Base-by-base conservation (phyloP, 768 basidiomycete genomes). In the Naganishia randhawae region DNA sequence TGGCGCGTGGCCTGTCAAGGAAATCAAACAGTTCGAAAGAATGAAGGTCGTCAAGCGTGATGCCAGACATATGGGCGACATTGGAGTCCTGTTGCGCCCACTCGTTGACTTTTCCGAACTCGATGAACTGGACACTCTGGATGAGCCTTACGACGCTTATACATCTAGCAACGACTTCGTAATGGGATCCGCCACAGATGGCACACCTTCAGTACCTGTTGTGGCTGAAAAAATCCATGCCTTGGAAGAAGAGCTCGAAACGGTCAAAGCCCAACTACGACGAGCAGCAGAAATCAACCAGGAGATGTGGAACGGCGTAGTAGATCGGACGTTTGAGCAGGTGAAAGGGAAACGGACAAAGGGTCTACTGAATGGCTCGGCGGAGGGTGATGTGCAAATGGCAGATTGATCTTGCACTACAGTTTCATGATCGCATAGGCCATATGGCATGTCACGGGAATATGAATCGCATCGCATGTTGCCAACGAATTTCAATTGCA, bases 201-300 rank as follows among this genome's bases (percentile, higher is more conserved):
- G 64, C n/a, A 25, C 51, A 25, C 33, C 48, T 35, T 50, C 32
- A 37, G 50, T 57, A 16, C 39, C 14, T 14, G 53, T 51, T 27
- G 37, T 41, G 32, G 50, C 64, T 17, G 70, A 65, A 3, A 48
- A 57, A 29, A 42, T 54, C 16, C n/a, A 17, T 25, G 57, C 88
- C 72, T 85, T 95, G 0, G 88, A 92, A 78, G 79, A 81, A 2
- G 91, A 96, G 78, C 84, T 92, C 9, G 83, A 82, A 57, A 80
- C 78, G 29, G 78, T 95, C 67, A 85, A 83, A 52, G 85, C 86
- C 52, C 88, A 92, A 69, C 82, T 97, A 7, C 85, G 86, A 31
- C 88, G 86, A 76, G 94, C 94, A 5, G 91, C 92, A 75, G 86
- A 88, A n/a, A 84, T 96, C 68, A 97, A 96, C 73, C 92, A 96